phyloP scores from a whole-genome alignment of 768 basidiomycete genomes.

The Mycena latifolia region DNA sequence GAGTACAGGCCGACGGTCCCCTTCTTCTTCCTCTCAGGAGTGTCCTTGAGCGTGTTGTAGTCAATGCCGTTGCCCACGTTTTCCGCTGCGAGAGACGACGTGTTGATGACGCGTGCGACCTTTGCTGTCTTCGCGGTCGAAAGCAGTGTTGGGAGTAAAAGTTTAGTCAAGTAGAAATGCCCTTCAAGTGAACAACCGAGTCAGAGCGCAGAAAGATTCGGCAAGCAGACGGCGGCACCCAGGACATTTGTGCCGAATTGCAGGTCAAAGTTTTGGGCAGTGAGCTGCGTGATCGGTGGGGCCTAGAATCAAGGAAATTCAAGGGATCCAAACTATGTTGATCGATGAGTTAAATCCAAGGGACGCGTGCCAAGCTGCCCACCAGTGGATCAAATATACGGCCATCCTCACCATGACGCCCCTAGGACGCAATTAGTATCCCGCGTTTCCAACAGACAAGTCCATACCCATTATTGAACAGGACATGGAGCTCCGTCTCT shows the following conservation, averaged over 20 bases:
- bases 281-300: conserved; percentile 37
- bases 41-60: conserved; percentile 40
- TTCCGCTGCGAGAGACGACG: conserved; percentile 35
- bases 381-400: too few relatives aligned
- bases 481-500: conserved; percentile 35
- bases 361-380: too few relatives aligned
- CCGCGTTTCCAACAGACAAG: not conserved
- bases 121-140: not conserved
- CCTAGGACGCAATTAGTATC: conserved; percentile 22
- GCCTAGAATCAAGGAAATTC: too few relatives aligned
- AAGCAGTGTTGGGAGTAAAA: conserved; percentile 27
- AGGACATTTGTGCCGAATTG: conserved; percentile 50
- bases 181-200: conserved; percentile 7
- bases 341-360: too few relatives aligned
- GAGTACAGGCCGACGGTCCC: conserved; percentile 24
- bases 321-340: too few relatives aligned
- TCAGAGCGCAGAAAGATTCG: too few relatives aligned
- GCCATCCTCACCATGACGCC: conserved; percentile 37
- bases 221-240: too few relatives aligned
- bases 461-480: conserved; percentile 43
- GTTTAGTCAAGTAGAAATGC: conserved; percentile 40
- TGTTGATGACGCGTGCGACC: conserved; percentile 54
- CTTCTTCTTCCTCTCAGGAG: conserved; percentile 34
- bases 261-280: conserved; percentile 46
- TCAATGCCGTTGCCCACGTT: conserved; percentile 13